Evolutionary conservation across 177 flowering plant genomes (phyloP).

Genomic region (Vitis hybrid): DNA sequence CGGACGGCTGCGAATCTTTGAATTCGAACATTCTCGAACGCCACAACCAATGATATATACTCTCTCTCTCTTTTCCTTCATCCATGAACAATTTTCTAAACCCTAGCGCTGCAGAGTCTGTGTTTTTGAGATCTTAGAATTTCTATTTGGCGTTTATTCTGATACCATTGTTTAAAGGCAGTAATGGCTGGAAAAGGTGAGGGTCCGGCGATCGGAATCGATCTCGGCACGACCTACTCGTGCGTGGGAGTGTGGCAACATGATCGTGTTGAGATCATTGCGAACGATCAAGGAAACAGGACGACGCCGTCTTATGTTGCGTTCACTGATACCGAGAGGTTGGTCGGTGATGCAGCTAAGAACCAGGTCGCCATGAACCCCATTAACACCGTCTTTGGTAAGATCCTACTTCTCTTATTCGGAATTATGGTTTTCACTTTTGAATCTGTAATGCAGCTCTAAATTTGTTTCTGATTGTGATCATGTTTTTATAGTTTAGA

Average conservation of each 20-base stretch:
- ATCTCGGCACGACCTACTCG: conserved; percentile 43
- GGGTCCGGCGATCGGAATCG: conserved; percentile 49
- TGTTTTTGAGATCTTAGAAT: too few species aligned
- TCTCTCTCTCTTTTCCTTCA: too few species aligned
- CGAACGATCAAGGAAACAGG: conserved; percentile 48
- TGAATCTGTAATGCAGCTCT: background rate
- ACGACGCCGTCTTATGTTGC: conserved; percentile 48
- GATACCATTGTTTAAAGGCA: background rate
- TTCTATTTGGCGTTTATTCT: background rate
- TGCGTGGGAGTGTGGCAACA: conserved; percentile 53
- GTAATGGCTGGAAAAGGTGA: conserved; percentile 38
- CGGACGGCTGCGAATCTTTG: too few species aligned
- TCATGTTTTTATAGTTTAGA: background rate
- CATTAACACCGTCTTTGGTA: conserved; percentile 45
- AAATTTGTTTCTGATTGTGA: background rate
- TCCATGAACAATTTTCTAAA: too few species aligned
- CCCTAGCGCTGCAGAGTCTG: too few species aligned
- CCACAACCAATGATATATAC: too few species aligned
- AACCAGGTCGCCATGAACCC: conserved; percentile 55
- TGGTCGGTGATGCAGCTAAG: conserved; percentile 49
- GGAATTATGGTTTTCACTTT: background rate
- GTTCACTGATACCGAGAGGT: conserved; percentile 41
- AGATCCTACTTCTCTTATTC: background rate
- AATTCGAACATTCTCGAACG: too few species aligned
- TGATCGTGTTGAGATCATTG: conserved; percentile 47